These are phyloP conservation scores for Spathaspora hagerdaliae DNA, from an alignment of 805 yeast species.

Conservation along the genomic window DNA sequence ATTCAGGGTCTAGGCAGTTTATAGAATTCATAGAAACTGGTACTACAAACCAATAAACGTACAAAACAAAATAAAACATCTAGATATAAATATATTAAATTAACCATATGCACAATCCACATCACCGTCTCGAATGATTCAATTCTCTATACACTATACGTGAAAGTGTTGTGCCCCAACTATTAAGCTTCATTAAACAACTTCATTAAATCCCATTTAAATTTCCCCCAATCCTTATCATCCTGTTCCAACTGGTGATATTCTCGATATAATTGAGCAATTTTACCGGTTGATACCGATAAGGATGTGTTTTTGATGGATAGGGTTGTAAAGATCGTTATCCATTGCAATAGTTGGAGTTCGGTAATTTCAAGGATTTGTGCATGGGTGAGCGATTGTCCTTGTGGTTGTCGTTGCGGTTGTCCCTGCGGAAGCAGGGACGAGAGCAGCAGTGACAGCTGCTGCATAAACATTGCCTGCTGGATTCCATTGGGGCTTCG, in stretches of 20 bases:
- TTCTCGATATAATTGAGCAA: constrained; percentile 5
- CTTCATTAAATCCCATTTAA: constrained; percentile 10
- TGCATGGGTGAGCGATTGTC: background rate
- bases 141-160: too few species aligned
- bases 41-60: too few species aligned
- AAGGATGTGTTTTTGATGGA: constrained; percentile 7
- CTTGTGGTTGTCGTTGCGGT: too few species aligned
- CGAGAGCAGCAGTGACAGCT: background rate
- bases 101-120: too few species aligned
- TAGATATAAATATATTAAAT: too few species aligned
- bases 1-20: too few species aligned
- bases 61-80: too few species aligned
- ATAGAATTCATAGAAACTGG: too few species aligned
- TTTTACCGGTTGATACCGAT: constrained; percentile 4
- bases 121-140: too few species aligned
- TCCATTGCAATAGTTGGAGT: constrained; percentile 27
- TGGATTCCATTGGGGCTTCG: too few species aligned
- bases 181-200: background rate
- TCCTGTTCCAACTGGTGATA: background rate
- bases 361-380: constrained; percentile 19
- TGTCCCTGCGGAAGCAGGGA: too few species aligned
- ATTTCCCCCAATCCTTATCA: constrained; percentile 8
- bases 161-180: too few species aligned
- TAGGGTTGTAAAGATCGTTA: constrained; percentile 34
- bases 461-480: background rate